phyloP scores from a whole-genome alignment of 2,329 filamentous ascomycete genomes.

The Fusarium avenaceum region DNA sequence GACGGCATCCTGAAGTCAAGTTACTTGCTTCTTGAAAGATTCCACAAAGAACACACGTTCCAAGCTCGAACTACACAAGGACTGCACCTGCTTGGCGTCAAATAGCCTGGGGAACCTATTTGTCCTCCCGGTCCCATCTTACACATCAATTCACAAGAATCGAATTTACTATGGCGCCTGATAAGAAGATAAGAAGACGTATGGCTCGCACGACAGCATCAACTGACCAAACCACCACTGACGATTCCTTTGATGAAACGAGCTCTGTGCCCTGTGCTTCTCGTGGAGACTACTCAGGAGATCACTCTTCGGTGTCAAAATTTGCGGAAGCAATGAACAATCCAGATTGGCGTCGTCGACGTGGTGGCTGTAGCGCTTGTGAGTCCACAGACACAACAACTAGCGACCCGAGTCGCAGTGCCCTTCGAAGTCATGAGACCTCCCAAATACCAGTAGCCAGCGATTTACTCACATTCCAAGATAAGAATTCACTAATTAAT shows the following conservation, averaged over 20 bases:
- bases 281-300: slow-evolving; percentile 38
- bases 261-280: slow-evolving; percentile 3
- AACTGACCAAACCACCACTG: slow-evolving; percentile 15
- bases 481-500: background rate
- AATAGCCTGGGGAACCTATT: no score
- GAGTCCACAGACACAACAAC: slow-evolving; percentile 14
- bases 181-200: slow-evolving; percentile 19
- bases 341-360: slow-evolving; percentile 53
- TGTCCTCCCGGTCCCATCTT: background rate
- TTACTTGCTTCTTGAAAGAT: no score
- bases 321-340: slow-evolving; percentile 54
- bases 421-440: background rate
- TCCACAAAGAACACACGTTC: no score
- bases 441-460: background rate
- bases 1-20: no score
- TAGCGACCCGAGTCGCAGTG: slow-evolving; percentile 3
- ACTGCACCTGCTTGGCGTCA: no score
- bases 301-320: slow-evolving; percentile 39
- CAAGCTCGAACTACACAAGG: no score
- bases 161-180: slow-evolving; percentile 23
- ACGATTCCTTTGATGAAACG: slow-evolving; percentile 33
- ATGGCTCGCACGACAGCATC: slow-evolving; percentile 9
- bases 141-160: background rate
- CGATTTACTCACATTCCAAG: background rate
- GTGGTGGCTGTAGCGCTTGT: slow-evolving; percentile 24